Percentiles rank a stretch among this genome's conserved stretches.
phyloP scores from a whole-genome alignment of 495 filamentous ascomycete species.

The Penicillium maclennaniae region DNA sequence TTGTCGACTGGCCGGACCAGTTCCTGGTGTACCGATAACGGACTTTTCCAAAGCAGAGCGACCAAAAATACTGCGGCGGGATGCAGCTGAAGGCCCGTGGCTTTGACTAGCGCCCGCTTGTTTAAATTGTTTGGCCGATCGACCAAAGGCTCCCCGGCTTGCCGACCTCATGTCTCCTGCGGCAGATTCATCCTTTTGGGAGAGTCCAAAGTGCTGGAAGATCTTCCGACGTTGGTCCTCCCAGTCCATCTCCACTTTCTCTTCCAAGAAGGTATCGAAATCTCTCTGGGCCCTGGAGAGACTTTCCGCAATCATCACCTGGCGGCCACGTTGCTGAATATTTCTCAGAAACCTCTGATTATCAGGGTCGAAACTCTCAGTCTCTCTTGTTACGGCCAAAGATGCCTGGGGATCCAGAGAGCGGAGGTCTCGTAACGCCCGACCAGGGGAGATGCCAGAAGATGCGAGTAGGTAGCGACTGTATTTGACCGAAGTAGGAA shows the following conservation, averaged over 20 bases:
- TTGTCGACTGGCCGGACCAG: slow-evolving; percentile 49
- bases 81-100: slow-evolving; percentile 31
- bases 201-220: slow-evolving; percentile 93
- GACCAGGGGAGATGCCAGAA: slow-evolving; percentile 78
- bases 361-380: slow-evolving; percentile 61
- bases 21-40: slow-evolving; percentile 73
- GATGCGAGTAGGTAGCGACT: slow-evolving; percentile 83
- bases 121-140: slow-evolving; percentile 46
- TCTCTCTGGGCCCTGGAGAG: slow-evolving; percentile 80
- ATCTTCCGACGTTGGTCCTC: slow-evolving; percentile 86
- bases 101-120: slow-evolving; percentile 22
- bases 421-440: slow-evolving; percentile 74
- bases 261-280: slow-evolving; percentile 89
- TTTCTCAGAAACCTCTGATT: slow-evolving; percentile 78
- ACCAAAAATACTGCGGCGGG: slow-evolving; percentile 64
- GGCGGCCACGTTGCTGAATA: slow-evolving; percentile 82
- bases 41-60: slow-evolving; percentile 70
- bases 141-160: slow-evolving; percentile 55
- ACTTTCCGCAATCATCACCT: slow-evolving; percentile 86
- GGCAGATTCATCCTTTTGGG: slow-evolving; percentile 51
- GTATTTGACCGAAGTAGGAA: neutral
- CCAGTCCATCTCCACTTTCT: slow-evolving; percentile 93
- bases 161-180: slow-evolving; percentile 37
- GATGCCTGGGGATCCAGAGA: slow-evolving; percentile 48
- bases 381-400: slow-evolving; percentile 41